These are phyloP conservation scores for Fraxinus floribunda DNA, from an alignment of 305 asterid genomes.

Conservation along the genomic window DNA sequence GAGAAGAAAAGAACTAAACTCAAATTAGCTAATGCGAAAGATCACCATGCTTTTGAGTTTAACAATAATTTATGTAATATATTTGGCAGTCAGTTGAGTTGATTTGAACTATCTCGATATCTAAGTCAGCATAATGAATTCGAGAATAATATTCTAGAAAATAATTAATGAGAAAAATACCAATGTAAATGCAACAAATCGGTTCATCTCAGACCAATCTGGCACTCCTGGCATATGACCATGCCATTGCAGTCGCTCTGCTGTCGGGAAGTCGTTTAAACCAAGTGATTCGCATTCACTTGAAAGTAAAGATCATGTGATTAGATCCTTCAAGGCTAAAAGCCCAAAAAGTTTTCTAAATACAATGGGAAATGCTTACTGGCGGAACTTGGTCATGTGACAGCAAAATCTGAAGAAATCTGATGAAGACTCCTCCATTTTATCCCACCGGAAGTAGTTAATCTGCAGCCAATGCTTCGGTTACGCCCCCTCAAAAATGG, in stretches of 20 bases:
- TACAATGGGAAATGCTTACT: constrained; percentile 36
- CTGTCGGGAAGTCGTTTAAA: constrained; percentile 79
- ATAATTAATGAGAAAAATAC: constrained; percentile 31
- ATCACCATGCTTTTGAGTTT: background rate
- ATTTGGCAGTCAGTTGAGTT: background rate
- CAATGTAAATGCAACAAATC: constrained; percentile 88
- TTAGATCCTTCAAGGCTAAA: constrained; percentile 12
- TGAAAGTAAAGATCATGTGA: constrained; percentile 16
- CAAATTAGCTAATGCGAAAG: background rate
- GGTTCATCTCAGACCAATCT: constrained; percentile 84
- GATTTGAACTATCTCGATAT: background rate
- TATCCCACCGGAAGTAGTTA: constrained; percentile 95
- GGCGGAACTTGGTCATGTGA: constrained; percentile 68
- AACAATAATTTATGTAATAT: background rate
- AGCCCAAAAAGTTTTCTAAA: background rate
- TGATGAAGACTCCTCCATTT: constrained; percentile 74
- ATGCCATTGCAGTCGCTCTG: constrained; percentile 93
- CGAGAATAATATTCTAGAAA: background rate
- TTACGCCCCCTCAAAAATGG: background rate
- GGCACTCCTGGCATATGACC: constrained; percentile 79
- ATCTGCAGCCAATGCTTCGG: constrained; percentile 52
- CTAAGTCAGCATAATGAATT: background rate
- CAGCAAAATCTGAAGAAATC: constrained; percentile 84
- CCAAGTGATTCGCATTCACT: constrained; percentile 95
- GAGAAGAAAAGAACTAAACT: background rate